Base-by-base conservation (phyloP, 441 rosid genomes). In the Eutrema salsugineum region DNA sequence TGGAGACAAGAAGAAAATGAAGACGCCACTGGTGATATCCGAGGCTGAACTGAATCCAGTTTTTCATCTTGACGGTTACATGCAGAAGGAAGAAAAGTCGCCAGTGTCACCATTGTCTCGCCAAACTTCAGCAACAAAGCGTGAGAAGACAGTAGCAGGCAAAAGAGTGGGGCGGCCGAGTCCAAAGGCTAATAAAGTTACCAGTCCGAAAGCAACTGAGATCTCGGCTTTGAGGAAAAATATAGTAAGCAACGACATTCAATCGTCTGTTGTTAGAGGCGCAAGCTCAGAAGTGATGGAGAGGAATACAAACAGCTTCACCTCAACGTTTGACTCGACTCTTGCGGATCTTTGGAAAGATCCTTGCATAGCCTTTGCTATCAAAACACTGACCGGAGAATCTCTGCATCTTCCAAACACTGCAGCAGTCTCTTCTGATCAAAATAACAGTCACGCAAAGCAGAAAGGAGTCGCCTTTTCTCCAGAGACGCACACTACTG, bases 311-410 rank as follows among this genome's bases (percentile, higher is more conserved):
- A 71, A 22, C 43, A 59, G 39, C 39, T 10, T 36, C 39, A 6
- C 39, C 67, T n/a, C 81, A 30, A 57, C 81, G 20, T 70, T 82
- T 36, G 87, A 88, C 75, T 69, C 82, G 51, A 87, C 93, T 42
- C 84, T 90, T 14, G 87, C 79, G n/a, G 95, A 91, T 77, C 70
- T 95, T 62, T 86, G 93, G 79, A 78, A 84, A 35, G 99, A 95
- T 76, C 99, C 99, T 42, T 95, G 99, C 84, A 95, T 95, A n/a
- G 99, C 97, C 46, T 95, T 95, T 83, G 99, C 99, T 50, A 93
- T 95, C 48, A 84, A 87, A 83, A 95, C 96, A 15, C 94, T 94
- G 12, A 94, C 97, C 0, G 99, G 92, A 63, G 81, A 79, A 49
- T 59, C 88, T 0, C 83, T 85, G 55, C 83, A 75, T 19, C 81